Base-by-base conservation (phyloP, 768 basidiomycete species). In the Ephemerocybe angulata region DNA sequence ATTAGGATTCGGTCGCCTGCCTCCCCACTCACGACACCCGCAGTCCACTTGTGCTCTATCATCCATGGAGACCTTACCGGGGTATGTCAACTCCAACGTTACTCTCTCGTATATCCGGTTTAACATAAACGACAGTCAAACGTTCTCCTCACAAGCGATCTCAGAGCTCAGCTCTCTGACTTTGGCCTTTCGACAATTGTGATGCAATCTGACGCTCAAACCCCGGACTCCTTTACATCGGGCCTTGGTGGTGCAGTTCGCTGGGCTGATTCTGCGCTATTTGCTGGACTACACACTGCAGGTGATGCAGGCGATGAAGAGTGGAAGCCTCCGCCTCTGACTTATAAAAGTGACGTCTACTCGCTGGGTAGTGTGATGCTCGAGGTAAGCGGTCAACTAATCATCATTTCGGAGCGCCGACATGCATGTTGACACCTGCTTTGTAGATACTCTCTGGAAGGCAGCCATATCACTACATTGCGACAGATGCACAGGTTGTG, bases 251-350 rank as follows among this genome's bases (percentile, higher is more conserved):
- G 80, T 7, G 76, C 74, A 22, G 67, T 79, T 30, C 71, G 78
- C 1, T 80, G 80, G 78, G 75, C 74, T 4, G 80, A 78, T 53
- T 67, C 76, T 0, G 63, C 72, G 15, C 53, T 81, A 0, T 79
- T 75, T 27, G 54, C 37, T 6, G 31, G 27, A 2, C 22, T 51
- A 24, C 48, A 50, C 29, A 30, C 47, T 54, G 62, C 59, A 0
- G 72, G 72, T 46, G 58, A 58, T 4, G 35, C 65, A 19, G 56
- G 55, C 46, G 65, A 71, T 15, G 67, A 72, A 22, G 66, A 68
- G 28, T 50, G 49, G n/a, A 40, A 56, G 13, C 21, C 61, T 29
- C 61, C 63, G 3, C 43, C 55, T 1, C 48, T 70, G 2, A 70
- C 67, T 1, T 67, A 67, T 10, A 53, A 62, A 43, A 76, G 70